Base-by-base conservation (phyloP, 2,329 filamentous ascomycete species). In the Colletotrichum sp. region DNA sequence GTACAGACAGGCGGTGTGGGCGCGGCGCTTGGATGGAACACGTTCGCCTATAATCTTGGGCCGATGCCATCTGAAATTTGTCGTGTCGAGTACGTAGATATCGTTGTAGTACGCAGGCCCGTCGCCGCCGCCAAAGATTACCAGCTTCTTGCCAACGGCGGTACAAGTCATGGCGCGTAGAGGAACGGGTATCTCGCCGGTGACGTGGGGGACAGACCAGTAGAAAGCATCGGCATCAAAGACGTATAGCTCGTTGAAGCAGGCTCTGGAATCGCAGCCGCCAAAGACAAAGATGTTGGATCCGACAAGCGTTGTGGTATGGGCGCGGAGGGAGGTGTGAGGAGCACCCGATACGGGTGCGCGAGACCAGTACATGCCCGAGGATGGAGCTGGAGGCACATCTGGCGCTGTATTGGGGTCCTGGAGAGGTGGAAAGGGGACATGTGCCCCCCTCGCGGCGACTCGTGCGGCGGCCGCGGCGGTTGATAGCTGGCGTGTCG, bases 81-180 rank as follows among this genome's bases (percentile, higher is more conserved):
- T 87, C 26, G 92, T 94, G 81, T 94, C 93, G n/a, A 94, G 87
- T 62, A 94, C 91, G 81, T 94, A 94, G 24, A 94, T 90, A 79
- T 94, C 92, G 80, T 94, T 94, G 83, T 94, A 94, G 83, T 94
- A 94, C 28, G 91, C 90, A 1, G 92, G 92, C 0, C 93, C 93
- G 80, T 94, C 93, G 72, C 93, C 93, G 60, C 93, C 93, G 70
- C 93, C 93, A 80, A 94, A 94, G 3, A 94, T 88, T 59, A 94
- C 89, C 32, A 94, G 87, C 83, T 93, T 94, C 86, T 93, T 93
- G 78, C 92, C 92, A 24, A 94, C 92, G 28, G 92, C 92, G 6
- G 93, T 94, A 81, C 92, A 93, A 8, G 93, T 94, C 93, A 94
- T 94, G 79, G 93, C 93, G 52, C 93, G 89, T 77, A 94, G 85